Conservation (phyloP, 2,329 filamentous ascomycete genomes). For the Emergomyces orientalis region DNA sequence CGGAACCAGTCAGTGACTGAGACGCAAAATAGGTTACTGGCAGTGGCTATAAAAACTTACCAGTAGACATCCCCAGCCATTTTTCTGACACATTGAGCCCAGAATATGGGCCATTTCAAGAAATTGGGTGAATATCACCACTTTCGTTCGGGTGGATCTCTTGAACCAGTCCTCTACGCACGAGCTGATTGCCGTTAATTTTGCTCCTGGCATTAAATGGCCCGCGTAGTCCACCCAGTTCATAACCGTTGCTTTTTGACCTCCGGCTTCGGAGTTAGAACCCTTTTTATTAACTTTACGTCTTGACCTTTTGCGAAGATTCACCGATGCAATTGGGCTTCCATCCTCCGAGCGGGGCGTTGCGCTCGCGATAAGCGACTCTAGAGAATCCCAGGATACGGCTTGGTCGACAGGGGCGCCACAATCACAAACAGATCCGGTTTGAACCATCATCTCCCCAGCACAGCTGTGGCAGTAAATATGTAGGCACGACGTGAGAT, state of each 20-base stretch:
- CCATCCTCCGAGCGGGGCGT: neutral
- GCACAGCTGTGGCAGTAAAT: constrained; percentile 48
- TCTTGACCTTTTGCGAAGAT: neutral
- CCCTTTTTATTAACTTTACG: constrained; percentile 4
- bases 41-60: constrained; percentile 19
- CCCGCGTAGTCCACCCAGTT: constrained; percentile 22
- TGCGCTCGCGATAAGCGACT: neutral
- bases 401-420: constrained; percentile 13
- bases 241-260: constrained; percentile 18
- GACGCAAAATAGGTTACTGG: neutral
- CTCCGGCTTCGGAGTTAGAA: constrained; percentile 7
- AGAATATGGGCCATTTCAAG: constrained; percentile 46
- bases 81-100: constrained; percentile 39
- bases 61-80: constrained; percentile 41
- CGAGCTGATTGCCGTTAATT: constrained; percentile 29
- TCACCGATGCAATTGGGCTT: neutral
- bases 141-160: constrained; percentile 43
- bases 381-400: constrained; percentile 10
- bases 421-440: constrained; percentile 12
- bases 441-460: neutral
- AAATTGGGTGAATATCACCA: constrained; percentile 54
- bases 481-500: constrained; percentile 46
- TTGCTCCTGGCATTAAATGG: constrained; percentile 30
- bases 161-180: constrained; percentile 33
- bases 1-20: neutral